Evolutionary conservation across 2,329 filamentous ascomycete genomes (phyloP).

Genomic region (Didymella arachidicola): DNA sequence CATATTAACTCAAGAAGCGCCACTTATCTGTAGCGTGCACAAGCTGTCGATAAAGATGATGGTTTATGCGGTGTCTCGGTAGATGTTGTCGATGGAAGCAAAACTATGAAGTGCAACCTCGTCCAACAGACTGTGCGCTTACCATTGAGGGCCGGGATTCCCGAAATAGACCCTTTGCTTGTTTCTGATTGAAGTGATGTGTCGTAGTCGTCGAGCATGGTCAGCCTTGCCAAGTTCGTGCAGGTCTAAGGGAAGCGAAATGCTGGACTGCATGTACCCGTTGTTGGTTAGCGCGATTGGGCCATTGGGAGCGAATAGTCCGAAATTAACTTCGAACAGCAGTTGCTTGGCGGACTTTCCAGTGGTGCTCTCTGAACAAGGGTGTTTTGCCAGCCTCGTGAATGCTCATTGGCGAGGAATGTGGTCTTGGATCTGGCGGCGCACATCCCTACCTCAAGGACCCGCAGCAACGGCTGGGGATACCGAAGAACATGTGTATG

Average conservation of each 20-base stretch:
- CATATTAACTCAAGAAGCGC: conserved; percentile 15
- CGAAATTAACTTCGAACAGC: conserved; percentile 28
- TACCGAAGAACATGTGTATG: conserved; percentile 29
- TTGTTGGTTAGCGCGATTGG: conserved; percentile 11
- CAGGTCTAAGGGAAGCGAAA: conserved; percentile 31
- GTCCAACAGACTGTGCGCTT: not conserved
- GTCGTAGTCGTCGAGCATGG: conserved; percentile 15
- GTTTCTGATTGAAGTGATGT: conserved; percentile 6
- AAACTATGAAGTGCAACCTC: not conserved
- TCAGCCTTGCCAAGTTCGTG: conserved; percentile 28
- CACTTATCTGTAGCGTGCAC: conserved; percentile 21
- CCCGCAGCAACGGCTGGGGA: conserved; percentile 32
- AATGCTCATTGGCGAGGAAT: conserved; percentile 42
- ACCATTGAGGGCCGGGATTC: not conserved
- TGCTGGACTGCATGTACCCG: conserved; percentile 37
- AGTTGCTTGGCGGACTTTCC: conserved; percentile 23
- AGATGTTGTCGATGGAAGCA: conserved; percentile 2
- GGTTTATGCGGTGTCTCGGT: not conserved
- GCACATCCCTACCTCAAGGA: conserved; percentile 29
- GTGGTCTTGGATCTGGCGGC: conserved; percentile 32
- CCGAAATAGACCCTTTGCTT: not conserved
- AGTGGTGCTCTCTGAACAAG: conserved; percentile 26
- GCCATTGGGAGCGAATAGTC: conserved; percentile 9
- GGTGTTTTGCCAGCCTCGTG: conserved; percentile 25
- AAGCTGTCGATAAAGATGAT: conserved; percentile 20